These are phyloP conservation scores for Pistacia vera DNA, from an alignment of 345 rosid species.

Conservation along the genomic window DNA sequence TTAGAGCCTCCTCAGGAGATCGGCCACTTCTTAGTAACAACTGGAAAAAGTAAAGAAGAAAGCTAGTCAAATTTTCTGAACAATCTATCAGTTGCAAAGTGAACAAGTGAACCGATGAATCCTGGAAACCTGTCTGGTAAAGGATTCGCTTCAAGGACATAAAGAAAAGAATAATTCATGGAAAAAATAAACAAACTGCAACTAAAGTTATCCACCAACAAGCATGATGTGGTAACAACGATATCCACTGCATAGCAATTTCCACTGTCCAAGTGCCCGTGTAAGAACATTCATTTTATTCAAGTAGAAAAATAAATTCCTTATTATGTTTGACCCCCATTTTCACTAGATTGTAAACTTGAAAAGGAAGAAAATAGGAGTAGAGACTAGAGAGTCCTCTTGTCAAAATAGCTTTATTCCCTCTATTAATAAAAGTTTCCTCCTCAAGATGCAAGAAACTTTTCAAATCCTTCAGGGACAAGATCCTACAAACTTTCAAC, in stretches of 20 bases:
- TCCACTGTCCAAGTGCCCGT: background rate
- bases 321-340: background rate
- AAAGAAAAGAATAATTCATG: background rate
- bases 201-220: background rate
- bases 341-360: background rate
- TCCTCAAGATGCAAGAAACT: background rate
- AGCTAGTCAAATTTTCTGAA: constrained; percentile 16
- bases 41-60: constrained; percentile 39
- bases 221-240: background rate
- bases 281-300: background rate
- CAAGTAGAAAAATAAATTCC: background rate
- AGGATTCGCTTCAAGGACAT: background rate
- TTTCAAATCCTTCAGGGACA: background rate
- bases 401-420: background rate
- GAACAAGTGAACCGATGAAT: background rate
- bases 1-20: constrained; percentile 85
- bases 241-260: background rate
- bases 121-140: background rate
- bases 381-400: background rate
- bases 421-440: background rate
- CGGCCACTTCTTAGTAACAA: constrained; percentile 92
- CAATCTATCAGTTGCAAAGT: background rate
- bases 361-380: background rate
- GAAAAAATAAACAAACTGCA: too few species aligned
- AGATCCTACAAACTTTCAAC: too few species aligned